These are phyloP conservation scores for Nicotiana benthamiana DNA, from an alignment of 257 asterid species.

Conservation along the genomic window DNA sequence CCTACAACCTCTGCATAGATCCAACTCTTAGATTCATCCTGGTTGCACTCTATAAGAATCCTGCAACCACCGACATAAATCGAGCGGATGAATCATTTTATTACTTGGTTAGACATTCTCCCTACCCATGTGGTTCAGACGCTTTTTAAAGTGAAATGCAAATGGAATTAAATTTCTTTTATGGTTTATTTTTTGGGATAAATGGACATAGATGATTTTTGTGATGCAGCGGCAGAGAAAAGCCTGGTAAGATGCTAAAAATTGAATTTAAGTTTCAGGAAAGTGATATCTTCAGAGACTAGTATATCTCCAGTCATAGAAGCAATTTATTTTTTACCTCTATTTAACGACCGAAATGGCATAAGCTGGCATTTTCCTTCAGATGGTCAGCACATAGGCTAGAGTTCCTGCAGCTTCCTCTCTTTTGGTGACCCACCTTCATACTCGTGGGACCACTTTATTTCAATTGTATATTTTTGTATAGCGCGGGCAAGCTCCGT, in stretches of 20 bases:
- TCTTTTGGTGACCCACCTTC: too few relatives aligned
- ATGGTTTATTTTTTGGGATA: background rate
- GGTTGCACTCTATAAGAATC: background rate
- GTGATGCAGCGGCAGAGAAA: background rate
- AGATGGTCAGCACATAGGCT: too few relatives aligned
- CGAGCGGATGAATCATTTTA: background rate
- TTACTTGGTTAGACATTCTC: background rate
- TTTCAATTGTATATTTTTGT: too few relatives aligned
- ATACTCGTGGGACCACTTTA: too few relatives aligned
- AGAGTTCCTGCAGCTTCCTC: too few relatives aligned
- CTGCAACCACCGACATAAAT: background rate
- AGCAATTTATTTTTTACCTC: background rate
- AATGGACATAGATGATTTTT: background rate
- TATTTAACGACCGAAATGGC: background rate
- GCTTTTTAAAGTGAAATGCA: background rate
- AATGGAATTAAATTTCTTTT: background rate
- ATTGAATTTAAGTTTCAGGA: background rate
- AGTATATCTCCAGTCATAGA: background rate
- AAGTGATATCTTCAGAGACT: background rate
- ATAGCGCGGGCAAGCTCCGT: too few relatives aligned
- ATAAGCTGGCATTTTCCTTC: background rate
- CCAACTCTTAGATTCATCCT: background rate
- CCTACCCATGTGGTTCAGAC: background rate
- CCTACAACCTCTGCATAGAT: background rate
- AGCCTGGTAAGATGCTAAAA: background rate